Base-by-base conservation (phyloP, 1,284 basidiomycete genomes). In the Rugosomyces carneus region DNA sequence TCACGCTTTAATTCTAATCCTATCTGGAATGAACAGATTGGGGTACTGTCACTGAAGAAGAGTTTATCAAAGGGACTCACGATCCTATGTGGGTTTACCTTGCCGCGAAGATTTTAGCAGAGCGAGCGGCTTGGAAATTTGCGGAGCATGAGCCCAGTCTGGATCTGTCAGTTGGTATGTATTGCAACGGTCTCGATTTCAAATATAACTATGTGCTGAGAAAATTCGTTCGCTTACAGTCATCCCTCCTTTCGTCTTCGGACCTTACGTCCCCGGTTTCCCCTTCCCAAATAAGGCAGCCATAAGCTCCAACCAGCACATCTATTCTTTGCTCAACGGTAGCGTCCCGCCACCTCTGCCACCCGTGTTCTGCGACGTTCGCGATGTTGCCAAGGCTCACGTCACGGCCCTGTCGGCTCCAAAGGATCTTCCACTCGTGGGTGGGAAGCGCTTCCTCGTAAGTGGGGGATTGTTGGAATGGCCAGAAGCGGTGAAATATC, bases 301-400 rank as follows among this genome's bases (percentile, higher is more conserved):
- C 5, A 53, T 67, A 15, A 58, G 60, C 5, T 62, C 65, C 11
- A 65, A 64, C 48, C 53, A 46, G 27, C 60, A 60, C 42, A 49
- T 64, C 11, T 62, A 60, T 40, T 47, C 48, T 0, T 51, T 66
- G 24, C 54, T 63, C 40, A 58, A 45, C 6, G 57, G 57, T 5
- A 47, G 34, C 11, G 45, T 53, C 3, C 47, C 54, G 0, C 58
- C 53, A 15, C 55, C 52, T 18, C 43, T 58, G 0, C 56, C 63
- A 2, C 53, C 61, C 11, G 58, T 56, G 47, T 57, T 57, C 47
- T 58, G 65, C 44, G 62, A 70, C 47, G 64, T 67, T 1, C 62
- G 63, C n/a, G 69, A 70, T 42, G 65, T 66, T n/a, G 67, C 66
- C 13, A 55, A 50, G 4, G 65, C 63, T 2, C 66, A 68, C 42